Base-by-base conservation (phyloP, 352 stramenopile genomes). In the Globisporangium apiculatum region DNA sequence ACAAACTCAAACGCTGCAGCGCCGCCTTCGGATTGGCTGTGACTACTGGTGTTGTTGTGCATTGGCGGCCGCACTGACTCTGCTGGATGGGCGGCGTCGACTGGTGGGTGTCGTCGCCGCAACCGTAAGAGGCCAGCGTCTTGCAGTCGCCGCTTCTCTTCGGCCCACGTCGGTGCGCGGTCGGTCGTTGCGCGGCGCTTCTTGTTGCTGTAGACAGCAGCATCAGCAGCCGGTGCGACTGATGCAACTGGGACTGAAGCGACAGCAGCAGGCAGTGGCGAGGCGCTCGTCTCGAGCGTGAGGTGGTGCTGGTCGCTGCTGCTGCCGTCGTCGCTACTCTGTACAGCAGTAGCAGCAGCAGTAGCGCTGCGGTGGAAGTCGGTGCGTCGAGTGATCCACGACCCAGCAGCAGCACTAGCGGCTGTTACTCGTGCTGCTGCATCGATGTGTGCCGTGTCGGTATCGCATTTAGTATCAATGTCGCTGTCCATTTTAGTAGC, bases 1-100 rank as follows among this genome's bases (percentile, higher is more conserved):
- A 94, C 71, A 54, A 84, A 90, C 40, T 66, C 50, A 51, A 70
- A 81, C 0, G 65, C 61, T 31, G 24, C 24, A 31, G 24, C 41
- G 74, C 75, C 12, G 55, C 40, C 24, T 65, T 72, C 11, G 59
- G 10, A 18, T 55, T 7, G 45, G 1, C 40, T 46, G 14, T 31
- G 24, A 31, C 24, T 31, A 31, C 24, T 31, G 7, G 15, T 11
- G n/a, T n/a, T 7, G 15, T 31, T 18, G n/a, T 61, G 15, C 24
- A 49, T 17, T 52, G 24, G 43, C 18, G 40, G 51, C 47, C 60
- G 52, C 36, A 9, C 35, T 43, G 31, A 4, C 37, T 24, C n/a
- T 60, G 43, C 38, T 8, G 7, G 17, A 10, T 10, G 9, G 2
- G n/a, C 36, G 37, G 8, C 12, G 10, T 17, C 17, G 12, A 17